Evolutionary conservation across 139 green algal species (phyloP), one percentile per base, ranked within the genome.

Genomic region (Micractinium conductrix): DNA sequence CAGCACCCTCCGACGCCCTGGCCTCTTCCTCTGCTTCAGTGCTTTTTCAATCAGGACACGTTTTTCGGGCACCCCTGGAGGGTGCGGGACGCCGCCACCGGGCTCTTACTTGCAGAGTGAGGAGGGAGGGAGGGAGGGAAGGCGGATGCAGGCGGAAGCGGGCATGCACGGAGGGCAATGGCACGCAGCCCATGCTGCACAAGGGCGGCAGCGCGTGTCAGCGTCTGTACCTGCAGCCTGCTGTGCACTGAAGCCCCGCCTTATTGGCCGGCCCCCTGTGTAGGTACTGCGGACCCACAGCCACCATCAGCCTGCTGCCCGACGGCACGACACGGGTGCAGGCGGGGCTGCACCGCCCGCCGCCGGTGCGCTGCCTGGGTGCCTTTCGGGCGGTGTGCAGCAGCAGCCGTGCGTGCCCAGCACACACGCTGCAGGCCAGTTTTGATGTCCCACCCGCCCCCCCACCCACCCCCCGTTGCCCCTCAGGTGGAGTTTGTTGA

Each of bases 31-130:
- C 3, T 40, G 2, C 12, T 58, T 30, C 63, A 79, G 55, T 80
- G 37, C 53, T 80, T 63, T 40, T 70, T 72, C 33, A 65, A 48
- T 60, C 38, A 87, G 90, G 88, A 76, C 44, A 94, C 87, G 1
- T 94, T 82, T 63, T 87, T 69, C 16, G 92, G 83, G 28, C 91
- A 94, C 40, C 48, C 83, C 0, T 94, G 91, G 91, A 48, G 81
- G 0, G 44, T 94, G 28, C 63, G 85, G 21, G 78, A 80, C 10
- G 58, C 42, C 22, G 55, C 74, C 40, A 55, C 53, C 2, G 63
- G 55, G 7, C 17, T 71, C 17, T 28, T 84, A 30, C 42, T 83
- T 6, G 35, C 28, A 19, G 53, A 85, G 40, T 82, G 87, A 80
- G 78, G 40, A n/a, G n/a, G n/a, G n/a, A n/a, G n/a, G n/a, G n/a